Evolutionary conservation across 2,329 filamentous ascomycete species (phyloP), one percentile per base, ranked within the genome.

Genomic region (Fusarium virguliforme): DNA sequence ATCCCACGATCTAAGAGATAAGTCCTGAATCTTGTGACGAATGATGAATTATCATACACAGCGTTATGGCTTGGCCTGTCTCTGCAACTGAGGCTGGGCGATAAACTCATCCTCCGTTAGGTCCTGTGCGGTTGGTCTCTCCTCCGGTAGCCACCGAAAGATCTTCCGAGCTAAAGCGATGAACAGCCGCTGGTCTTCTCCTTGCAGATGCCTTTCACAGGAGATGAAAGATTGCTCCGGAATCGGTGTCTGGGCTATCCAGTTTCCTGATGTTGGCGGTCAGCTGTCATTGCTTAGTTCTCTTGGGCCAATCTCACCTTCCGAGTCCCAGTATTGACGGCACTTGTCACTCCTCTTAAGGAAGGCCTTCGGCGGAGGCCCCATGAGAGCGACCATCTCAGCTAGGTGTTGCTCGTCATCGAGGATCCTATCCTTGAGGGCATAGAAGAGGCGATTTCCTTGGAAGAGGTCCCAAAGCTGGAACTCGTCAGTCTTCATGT

Each of bases 371-470:
- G 66, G 69, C n/a, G 66, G 69, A 9, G 28, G 38, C 5, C 66
- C 63, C 38, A 69, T 60, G 1, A 69, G 64, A 15, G 69, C 58
- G 8, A 67, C 58, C 60, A 69, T 72, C 32, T 70, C 66, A 7
- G 69, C 69, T 12, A 72, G 34, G 26, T 72, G 67, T 28, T 66
- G 70, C 13, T 72, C 70, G 40, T 72, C 64, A 32, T 66, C 24
- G 9, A 66, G 37, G 12, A 3, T 64, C 56, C 30, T 32, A 18
- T 60, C 62, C 15, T 51, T 70, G 2, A 51, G 24, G 5, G 62
- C 43, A 12, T 28, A 10, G 12, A 60, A 60, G 5, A 60, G 56
- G 0, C 40, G 62, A 6, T 15, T 13, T 3, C 67, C 67, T 65
- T 67, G 60, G 4, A 70, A 51, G 2, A 70, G 26, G 38, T 70